Evolutionary conservation across 2,329 filamentous ascomycete genomes (phyloP), one percentile per base, ranked within the genome.

Genomic region (Ciborinia camelliae): DNA sequence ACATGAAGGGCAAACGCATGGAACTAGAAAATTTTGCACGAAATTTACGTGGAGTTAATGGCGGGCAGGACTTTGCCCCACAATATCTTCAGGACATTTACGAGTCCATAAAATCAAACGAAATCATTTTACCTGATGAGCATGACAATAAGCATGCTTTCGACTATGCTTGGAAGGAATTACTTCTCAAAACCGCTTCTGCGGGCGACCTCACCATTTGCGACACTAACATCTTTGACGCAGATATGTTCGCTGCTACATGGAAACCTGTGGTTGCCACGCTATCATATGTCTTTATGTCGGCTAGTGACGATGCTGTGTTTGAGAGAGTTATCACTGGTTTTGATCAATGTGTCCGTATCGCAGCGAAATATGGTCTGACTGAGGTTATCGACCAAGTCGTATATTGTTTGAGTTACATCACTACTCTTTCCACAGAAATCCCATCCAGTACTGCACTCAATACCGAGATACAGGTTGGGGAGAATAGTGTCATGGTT

Each of bases 211-310:
- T 98, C 52, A 80, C 90, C 41, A 81, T 94, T 37, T 96, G 92
- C 75, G 85, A 96, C 70, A 97, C 94, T 5, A 98, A 97, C 74
- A 87, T 96, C 47, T 99, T 92, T 76, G 96, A 99, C 76, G 91
- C 93, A 4, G 93, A 99, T 75, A 97, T 99, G 91, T 99, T 99
- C 76, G 88, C 90, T 65, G 90, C 92, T 28, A 97, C 93, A 0
- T 99, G 96, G 95, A 92, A 87, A 75, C 94, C 96, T 0, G 92
- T 99, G 58, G 84, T 99, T 45, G 93, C 95, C 4, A 98, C 96
- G 0, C 81, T 99, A 63, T 96, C 95, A 15, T 99, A 98, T 74
- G 95, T 99, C 4, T 99, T 99, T 80, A 96, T 98, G 89, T 98
- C 94, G 43, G 96, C 96, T 20, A 96, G 92, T 0, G 96, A 99